Evolutionary conservation across 2,329 filamentous ascomycete species (phyloP), one percentile per base, ranked within the genome.

Genomic region (Fusarium sp.): DNA sequence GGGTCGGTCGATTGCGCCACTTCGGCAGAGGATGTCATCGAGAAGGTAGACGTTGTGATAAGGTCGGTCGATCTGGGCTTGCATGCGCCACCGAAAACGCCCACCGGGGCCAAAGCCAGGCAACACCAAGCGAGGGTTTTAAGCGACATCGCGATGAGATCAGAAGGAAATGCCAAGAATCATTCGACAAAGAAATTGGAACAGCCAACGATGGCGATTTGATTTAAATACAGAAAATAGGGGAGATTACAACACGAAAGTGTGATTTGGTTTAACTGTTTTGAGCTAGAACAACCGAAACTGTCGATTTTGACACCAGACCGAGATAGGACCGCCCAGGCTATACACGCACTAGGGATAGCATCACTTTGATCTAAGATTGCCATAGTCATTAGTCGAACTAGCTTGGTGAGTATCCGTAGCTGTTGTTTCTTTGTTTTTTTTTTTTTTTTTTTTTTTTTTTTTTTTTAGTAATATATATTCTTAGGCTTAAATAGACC

Each of bases 251-350:
- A n/a, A 52, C 18, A 34, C 25, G 8, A 30, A 20, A 12, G 1
- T 9, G 10, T 3, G 18, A 4, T 8, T 30, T 0, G 1, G 1
- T 1, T 25, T 11, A 2, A 14, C 58, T 24, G 1, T 4, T 2
- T 57, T 18, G 3, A 20, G 46, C 24, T 29, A 16, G 30, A 7
- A 11, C 3, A 2, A 14, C 5, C 1, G 46, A 18, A 34, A 34
- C 29, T 50, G 14, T 50, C 20, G 46, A 24, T 50, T 32, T 6
- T 15, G 14, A 9, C 16, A 8, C 29, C 46, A 32, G 15, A 50
- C 24, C 8, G 8, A 8, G 46, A 16, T 24, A 34, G 16, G 29
- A 3, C 18, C 15, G 20, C 15, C 15, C 10, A 7, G 0, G 20
- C 18, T 20, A 20, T 47, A 12, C 10, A 38, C 4, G 34, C 18